phyloP scores from a whole-genome alignment of 371 early-diverging fungal genomes.

The Haplosporangium sp. region DNA sequence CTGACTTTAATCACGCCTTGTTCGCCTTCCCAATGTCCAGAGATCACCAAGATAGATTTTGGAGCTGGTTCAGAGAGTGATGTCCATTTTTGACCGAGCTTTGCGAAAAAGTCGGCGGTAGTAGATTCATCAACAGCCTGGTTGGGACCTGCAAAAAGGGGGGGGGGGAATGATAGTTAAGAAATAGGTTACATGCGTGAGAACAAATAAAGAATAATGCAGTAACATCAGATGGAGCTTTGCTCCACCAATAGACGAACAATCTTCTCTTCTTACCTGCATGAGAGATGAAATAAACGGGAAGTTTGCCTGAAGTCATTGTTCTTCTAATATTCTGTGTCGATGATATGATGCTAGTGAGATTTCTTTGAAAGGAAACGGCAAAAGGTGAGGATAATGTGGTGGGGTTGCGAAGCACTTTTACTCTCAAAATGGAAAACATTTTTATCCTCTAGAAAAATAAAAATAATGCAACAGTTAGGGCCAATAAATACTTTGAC shows the following conservation, averaged over 20 bases:
- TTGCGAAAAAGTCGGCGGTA: conserved; percentile 38
- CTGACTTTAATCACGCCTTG: conserved; percentile 38
- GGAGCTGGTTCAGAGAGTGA: conserved; percentile 32
- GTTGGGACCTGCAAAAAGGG: conserved; percentile 27
- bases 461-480: neutral
- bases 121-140: conserved; percentile 45
- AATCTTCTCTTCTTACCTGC: conserved; percentile 26
- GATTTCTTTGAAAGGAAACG: neutral
- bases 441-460: neutral
- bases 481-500: neutral
- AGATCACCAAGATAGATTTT: conserved; percentile 41
- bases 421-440: neutral
- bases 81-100: conserved; percentile 47
- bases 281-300: conserved; percentile 50
- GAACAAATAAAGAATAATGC: neutral
- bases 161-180: neutral
- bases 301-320: conserved; percentile 41
- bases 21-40: conserved; percentile 56
- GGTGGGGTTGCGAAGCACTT: neutral
- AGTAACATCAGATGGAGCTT: neutral
- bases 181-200: neutral
- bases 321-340: neutral
- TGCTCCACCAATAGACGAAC: too few species aligned
- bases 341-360: neutral
- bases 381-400: neutral